A percentile compares a stretch with the other conserved stretches of the same genome.
Conservation (phyloP, 306 rosid genomes). For the Ochetophila trinervis region DNA sequence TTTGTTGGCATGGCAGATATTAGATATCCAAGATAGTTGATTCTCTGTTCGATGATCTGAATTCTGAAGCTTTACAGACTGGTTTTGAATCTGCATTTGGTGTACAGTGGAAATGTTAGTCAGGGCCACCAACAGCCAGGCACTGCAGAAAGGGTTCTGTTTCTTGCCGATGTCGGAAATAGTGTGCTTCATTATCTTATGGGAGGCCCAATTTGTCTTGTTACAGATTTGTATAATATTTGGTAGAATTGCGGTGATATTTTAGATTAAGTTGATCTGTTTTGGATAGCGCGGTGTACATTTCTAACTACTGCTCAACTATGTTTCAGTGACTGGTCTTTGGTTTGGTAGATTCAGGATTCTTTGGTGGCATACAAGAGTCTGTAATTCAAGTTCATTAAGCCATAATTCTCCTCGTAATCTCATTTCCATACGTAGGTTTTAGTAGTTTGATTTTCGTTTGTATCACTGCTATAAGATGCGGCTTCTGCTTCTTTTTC, state of each 20-base stretch:
- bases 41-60: constrained; percentile 17
- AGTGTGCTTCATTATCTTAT: background rate
- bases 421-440: too few species aligned
- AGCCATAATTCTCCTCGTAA: constrained; percentile 19
- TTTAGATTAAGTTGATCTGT: constrained; percentile 40
- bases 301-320: constrained; percentile 58
- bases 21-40: constrained; percentile 25
- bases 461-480: too few species aligned
- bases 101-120: constrained; percentile 37
- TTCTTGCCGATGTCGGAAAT: constrained; percentile 1
- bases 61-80: constrained; percentile 13
- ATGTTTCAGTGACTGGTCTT: constrained; percentile 34
- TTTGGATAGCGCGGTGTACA: constrained; percentile 57
- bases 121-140: constrained; percentile 18
- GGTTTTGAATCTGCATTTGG: constrained; percentile 27
- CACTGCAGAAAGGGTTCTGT: constrained; percentile 15
- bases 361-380: constrained; percentile 46
- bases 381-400: constrained; percentile 48
- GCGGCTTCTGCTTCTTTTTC: too few species aligned
- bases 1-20: constrained; percentile 27
- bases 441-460: too few species aligned
- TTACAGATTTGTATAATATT: constrained; percentile 59
- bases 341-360: constrained; percentile 63
- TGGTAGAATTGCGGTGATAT: constrained; percentile 45
- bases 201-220: constrained; percentile 25